Percentiles rank a stretch among this genome's conserved stretches.
phyloP scores from a whole-genome alignment of 192 early-diverging fungal genomes.

The Coemansia biformis region DNA sequence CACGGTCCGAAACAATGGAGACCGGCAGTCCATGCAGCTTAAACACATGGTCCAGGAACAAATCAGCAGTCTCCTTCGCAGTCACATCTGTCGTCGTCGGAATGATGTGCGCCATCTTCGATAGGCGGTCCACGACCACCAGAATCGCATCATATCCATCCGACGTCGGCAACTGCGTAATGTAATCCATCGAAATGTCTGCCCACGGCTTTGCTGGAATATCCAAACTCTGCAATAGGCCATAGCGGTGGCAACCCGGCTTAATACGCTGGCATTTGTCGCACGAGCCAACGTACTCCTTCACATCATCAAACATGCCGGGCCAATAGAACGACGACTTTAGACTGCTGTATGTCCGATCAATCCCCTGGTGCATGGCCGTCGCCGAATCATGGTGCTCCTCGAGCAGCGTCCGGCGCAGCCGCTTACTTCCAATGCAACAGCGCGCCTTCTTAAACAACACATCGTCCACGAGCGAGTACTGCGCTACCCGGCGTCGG shows the following conservation, averaged over 20 bases:
- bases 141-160: slow-evolving; percentile 6
- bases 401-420: too few species aligned
- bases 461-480: too few species aligned
- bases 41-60: slow-evolving; percentile 7
- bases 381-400: too few species aligned
- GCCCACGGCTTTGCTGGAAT: slow-evolving; percentile 3
- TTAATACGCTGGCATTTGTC: slow-evolving; percentile 6
- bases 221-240: background rate
- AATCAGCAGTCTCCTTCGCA: slow-evolving; percentile 2
- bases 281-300: slow-evolving; percentile 4
- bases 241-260: background rate
- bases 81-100: slow-evolving; percentile 3
- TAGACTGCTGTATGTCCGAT: slow-evolving; percentile 7
- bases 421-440: too few species aligned
- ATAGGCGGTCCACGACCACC: slow-evolving; percentile 8
- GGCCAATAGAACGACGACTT: slow-evolving; percentile 6
- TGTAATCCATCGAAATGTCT: slow-evolving; percentile 20
- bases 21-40: slow-evolving; percentile 12
- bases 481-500: too few species aligned
- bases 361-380: too few species aligned
- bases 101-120: slow-evolving; percentile 10
- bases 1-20: slow-evolving; percentile 14
- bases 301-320: slow-evolving; percentile 3
- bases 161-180: slow-evolving; percentile 6
- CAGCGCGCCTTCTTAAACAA: too few species aligned